A percentile compares a stretch with the other conserved stretches of the same genome.
phyloP scores from a whole-genome alignment of 371 early-diverging fungal species.

The Mucor piriformis region DNA sequence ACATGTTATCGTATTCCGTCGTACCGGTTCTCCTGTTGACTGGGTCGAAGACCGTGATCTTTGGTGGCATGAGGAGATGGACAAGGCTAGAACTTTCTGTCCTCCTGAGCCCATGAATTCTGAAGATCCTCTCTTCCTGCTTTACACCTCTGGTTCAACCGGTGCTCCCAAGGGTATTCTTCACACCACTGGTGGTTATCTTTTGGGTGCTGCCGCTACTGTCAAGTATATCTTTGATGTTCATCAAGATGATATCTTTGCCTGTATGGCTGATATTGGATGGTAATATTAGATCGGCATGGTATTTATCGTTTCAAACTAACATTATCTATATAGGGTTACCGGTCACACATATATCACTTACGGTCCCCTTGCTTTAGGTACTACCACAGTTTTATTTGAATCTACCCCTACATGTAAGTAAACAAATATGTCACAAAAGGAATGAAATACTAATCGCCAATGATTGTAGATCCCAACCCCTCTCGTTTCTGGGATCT shows the following conservation, averaged over 20 bases:
- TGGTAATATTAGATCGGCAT: slow-evolving; percentile 62
- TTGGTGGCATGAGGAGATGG: slow-evolving; percentile 88
- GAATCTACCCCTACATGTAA: slow-evolving; percentile 80
- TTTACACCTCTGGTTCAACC: slow-evolving; percentile 96
- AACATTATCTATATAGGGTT: background rate
- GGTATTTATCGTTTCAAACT: background rate
- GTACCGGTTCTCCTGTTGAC: slow-evolving; percentile 80
- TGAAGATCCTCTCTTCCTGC: slow-evolving; percentile 96
- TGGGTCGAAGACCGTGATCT: slow-evolving; percentile 77
- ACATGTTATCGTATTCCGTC: slow-evolving; percentile 85
- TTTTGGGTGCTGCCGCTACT: slow-evolving; percentile 87
- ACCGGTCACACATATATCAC: slow-evolving; percentile 73
- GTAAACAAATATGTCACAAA: background rate
- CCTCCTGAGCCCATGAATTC: slow-evolving; percentile 80
- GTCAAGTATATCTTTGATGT: slow-evolving; percentile 91
- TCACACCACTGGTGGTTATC: slow-evolving; percentile 94
- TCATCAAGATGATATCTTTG: slow-evolving; percentile 80
- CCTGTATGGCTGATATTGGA: slow-evolving; percentile 83
- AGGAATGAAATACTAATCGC: background rate
- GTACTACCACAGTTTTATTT: slow-evolving; percentile 91
- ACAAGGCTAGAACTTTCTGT: slow-evolving; percentile 76
- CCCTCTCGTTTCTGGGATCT: slow-evolving; percentile 82
- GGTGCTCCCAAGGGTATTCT: slow-evolving; percentile 95
- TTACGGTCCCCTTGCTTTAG: slow-evolving; percentile 92
- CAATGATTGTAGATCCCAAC: slow-evolving; percentile 62